Evolutionary conservation across 305 asterid species (phyloP).

Genomic region (Fraxinus baroniana): DNA sequence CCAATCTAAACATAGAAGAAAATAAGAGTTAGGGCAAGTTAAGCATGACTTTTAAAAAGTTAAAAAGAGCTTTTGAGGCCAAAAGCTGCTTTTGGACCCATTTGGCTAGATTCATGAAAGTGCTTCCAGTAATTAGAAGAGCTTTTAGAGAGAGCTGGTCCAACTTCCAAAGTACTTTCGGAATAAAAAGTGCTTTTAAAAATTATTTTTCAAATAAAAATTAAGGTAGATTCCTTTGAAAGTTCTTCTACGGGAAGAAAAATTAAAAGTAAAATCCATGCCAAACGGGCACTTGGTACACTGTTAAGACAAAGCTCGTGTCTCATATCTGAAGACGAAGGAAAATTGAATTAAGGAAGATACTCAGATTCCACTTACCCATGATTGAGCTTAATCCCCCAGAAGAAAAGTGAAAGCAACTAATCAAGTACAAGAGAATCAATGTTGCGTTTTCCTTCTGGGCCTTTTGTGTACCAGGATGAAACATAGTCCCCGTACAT

Average conservation of each 20-base stretch:
- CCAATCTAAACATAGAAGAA: neutral
- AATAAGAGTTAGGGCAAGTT: neutral
- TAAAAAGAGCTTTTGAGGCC: too few relatives aligned
- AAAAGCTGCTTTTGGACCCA: too few relatives aligned
- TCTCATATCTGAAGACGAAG: neutral
- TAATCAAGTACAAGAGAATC: constrained; percentile 58
- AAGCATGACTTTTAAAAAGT: too few relatives aligned
- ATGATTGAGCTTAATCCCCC: neutral
- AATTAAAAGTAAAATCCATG: too few relatives aligned
- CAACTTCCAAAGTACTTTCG: too few relatives aligned
- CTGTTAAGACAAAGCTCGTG: neutral
- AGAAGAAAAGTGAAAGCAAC: neutral
- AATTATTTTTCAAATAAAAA: too few relatives aligned
- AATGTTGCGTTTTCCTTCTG: constrained; percentile 74
- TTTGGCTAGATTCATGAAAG: too few relatives aligned
- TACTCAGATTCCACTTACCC: constrained; percentile 1
- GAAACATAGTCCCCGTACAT: constrained; percentile 69
- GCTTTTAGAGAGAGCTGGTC: too few relatives aligned
- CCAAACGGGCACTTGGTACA: neutral
- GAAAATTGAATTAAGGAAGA: neutral
- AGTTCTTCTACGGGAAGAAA: too few relatives aligned
- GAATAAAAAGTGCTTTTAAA: too few relatives aligned
- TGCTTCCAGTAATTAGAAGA: too few relatives aligned
- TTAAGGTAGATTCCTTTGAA: too few relatives aligned
- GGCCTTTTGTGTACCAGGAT: constrained; percentile 90